Evolutionary conservation across 78 protist species (phyloP), one percentile per base, ranked within the genome.

Genomic region (Emiliania huxleyi): DNA sequence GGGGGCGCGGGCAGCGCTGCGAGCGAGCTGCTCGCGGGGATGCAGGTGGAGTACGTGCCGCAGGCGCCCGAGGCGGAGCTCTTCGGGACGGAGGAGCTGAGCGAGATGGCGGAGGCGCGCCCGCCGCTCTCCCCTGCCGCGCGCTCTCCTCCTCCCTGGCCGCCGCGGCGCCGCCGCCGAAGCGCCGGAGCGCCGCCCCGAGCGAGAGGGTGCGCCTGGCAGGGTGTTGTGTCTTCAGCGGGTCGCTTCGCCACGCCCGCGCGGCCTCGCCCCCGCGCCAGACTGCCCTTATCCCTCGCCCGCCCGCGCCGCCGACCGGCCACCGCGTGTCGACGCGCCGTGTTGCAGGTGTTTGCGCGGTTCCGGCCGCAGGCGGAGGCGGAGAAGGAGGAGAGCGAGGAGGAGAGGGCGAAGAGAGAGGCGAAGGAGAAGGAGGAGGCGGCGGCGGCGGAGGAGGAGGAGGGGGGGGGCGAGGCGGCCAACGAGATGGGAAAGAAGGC

Each of bases 401-500:
- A 19, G 29, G 62, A 8, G 15, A 52, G 15, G 62, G 15, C 8
- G 62, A 52, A 52, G 62, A 15, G 15, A 19, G 62, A 52, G 15
- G 62, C 62, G 29, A 52, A 52, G 62, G 29, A 52, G 62, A 52
- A 52, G 62, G 62, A 8, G 29, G 62, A 15, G 8, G 62, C 8
- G 29, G 62, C 62, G 29, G 62, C 8, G 29, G 62, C 62, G 29
- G 62, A 52, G 62, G 62, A 52, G 8, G 62, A 52, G 8, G 62
- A 52, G 15, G 62, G 62, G 8, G 62, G 15, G 62, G 62, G 62
- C 15, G 62, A 15, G 8, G 29, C 15, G 29, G 8, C 62, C 8
- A 96, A 94, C n/a, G n/a, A n/a, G n/a, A 2, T 96, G 73, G 94
- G 97, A 3, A 96, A 94, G 94, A 90, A 91, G 44, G 92, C 96